Percentiles rank a stretch among this genome's conserved stretches.
Evolutionary conservation across 2,329 filamentous ascomycete genomes (phyloP).

Genomic region (Aurifilum marmelostoma): DNA sequence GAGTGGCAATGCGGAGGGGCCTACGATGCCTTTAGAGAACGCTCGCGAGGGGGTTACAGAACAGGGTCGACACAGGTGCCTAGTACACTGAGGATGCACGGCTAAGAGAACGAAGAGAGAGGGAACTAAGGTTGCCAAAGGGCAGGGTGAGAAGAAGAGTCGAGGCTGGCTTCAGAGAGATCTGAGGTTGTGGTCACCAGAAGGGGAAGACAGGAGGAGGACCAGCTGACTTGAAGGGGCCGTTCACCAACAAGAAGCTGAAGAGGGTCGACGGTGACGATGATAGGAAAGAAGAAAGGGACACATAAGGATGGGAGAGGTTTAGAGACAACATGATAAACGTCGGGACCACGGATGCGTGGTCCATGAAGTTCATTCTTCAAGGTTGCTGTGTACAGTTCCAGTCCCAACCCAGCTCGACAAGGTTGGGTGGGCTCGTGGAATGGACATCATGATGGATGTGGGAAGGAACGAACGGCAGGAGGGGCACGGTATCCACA

Average conservation of each 20-base stretch:
- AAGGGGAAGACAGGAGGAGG: conserved; percentile 13
- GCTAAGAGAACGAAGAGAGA: neutral
- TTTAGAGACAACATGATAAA: conserved; percentile 24
- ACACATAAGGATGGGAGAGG: conserved; percentile 4
- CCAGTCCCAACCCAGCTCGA: conserved; percentile 22
- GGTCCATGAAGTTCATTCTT: conserved; percentile 22
- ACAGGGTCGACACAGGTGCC: neutral
- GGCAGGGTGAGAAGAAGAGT: conserved; percentile 7
- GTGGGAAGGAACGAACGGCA: conserved; percentile 20
- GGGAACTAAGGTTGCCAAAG: conserved; percentile 9
- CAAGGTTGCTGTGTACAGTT: conserved; percentile 24
- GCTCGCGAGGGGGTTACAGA: neutral
- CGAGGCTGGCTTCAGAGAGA: conserved; percentile 3
- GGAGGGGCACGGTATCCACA: conserved; percentile 20
- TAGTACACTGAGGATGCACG: neutral
- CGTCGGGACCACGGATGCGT: conserved; percentile 21
- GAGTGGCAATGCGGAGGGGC: conserved; percentile 19
- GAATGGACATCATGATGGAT: conserved; percentile 24
- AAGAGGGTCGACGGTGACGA: neutral
- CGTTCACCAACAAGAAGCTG: conserved; percentile 2
- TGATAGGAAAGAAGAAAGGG: neutral
- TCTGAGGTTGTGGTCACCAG: conserved; percentile 20
- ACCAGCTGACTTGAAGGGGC: conserved; percentile 10
- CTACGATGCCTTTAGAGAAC: neutral
- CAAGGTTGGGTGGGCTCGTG: conserved; percentile 22